Evolutionary conservation across 352 stramenopile genomes (phyloP), one percentile per base, ranked within the genome.

Genomic region (Phytopythium sindhum): DNA sequence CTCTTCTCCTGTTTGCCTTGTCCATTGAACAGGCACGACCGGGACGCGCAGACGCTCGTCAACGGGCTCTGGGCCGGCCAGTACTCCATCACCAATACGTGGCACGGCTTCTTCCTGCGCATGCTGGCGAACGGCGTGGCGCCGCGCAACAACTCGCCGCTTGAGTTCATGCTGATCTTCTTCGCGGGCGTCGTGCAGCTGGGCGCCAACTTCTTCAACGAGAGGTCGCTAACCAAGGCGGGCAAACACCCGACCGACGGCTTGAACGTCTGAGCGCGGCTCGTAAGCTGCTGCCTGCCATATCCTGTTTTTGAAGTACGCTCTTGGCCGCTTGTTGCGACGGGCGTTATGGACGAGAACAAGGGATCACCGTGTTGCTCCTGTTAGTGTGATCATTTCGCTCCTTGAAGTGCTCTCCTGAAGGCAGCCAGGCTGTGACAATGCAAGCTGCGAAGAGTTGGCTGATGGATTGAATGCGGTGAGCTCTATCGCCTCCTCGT

Each of bases 51-150:
- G 57, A 57, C 67, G 23, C 72, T 91, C n/a, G 67, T 93, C n/a
- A 72, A 81, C 44, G 81, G 81, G 11, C 66, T 90, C 41, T 72
- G 62, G 63, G 70, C 74, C 37, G 84, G 84, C 23, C 67, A 90
- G 53, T 91, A 80, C 65, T 72, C 74, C 14, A 81, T 90, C 67
- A 88, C 81, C 2, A 89, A 78, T 47, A 79, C 85, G 31, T 75
- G 72, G 62, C 72, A 77, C 7, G 68, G 83, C 26, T 73, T 78
- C 21, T 37, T 90, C 29, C 55, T 86, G 31, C 78, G 80, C n/a
- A 64, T 85, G 68, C 63, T 90, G 17, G 58, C 55, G 39, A 91
- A 90, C 53, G 84, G 84, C n/a, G 72, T 89, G 17, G 70, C 66
- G 10, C 81, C 81, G n/a, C 81, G 84, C 29, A 78, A 80, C 48